A percentile compares a stretch with the other conserved stretches of the same genome.
phyloP scores from a whole-genome alignment of 495 filamentous ascomycete genomes.

The Articulospora tetracladia region DNA sequence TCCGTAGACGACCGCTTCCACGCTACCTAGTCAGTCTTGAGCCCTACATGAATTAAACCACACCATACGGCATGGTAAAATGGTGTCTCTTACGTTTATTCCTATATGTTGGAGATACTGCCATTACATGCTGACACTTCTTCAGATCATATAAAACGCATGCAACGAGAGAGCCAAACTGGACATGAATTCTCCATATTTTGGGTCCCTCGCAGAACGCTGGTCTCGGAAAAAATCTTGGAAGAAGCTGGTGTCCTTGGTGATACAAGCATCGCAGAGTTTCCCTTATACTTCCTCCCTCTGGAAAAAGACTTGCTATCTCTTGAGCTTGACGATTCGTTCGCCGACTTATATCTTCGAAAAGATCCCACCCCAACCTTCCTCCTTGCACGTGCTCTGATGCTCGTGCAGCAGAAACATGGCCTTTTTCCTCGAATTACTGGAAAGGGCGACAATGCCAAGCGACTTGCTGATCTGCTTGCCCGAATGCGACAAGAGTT shows the following conservation, averaged over 20 bases:
- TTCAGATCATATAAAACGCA: conserved; percentile 83
- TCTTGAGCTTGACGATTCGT: conserved; percentile 82
- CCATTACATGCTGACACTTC: conserved; percentile 25
- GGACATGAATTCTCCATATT: conserved; percentile 95
- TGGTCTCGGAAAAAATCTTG: conserved; percentile 85
- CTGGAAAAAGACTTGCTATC: conserved; percentile 90
- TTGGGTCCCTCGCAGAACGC: conserved; percentile 87
- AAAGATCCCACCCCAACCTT: conserved; percentile 91
- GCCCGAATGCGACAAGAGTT: conserved; percentile 89
- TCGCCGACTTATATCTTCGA: conserved; percentile 80
- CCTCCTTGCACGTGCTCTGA: conserved; percentile 84
- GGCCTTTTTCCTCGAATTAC: conserved; percentile 94
- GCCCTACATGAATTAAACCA: conserved; percentile 53
- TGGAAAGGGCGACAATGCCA: conserved; percentile 93
- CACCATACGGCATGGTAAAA: conserved; percentile 27
- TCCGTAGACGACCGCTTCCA: conserved; percentile 48
- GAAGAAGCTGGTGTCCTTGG: conserved; percentile 93
- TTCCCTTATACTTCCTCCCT: conserved; percentile 84
- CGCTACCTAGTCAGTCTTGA: conserved; percentile 62
- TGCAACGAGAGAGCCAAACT: conserved; percentile 77
- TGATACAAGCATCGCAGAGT: conserved; percentile 82
- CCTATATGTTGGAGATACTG: conserved; percentile 16
- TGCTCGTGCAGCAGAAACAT: conserved; percentile 87
- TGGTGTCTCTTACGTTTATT: conserved; percentile 17
- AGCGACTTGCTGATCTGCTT: conserved; percentile 83